Evolutionary conservation across 2,329 filamentous ascomycete genomes (phyloP).

Genomic region (Colletotrichum incanum): DNA sequence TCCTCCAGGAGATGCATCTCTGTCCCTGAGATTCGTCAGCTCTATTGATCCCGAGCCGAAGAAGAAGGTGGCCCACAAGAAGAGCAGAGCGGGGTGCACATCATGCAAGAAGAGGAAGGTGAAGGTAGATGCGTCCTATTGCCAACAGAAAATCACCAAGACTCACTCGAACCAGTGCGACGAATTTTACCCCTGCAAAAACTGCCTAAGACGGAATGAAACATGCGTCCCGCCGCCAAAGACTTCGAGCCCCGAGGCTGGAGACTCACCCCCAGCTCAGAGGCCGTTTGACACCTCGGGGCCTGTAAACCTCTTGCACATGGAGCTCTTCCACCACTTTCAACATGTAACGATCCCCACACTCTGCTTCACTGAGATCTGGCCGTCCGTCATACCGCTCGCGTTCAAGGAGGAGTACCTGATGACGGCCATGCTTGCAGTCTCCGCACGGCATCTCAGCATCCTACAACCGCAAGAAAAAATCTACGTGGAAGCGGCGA

Average conservation of each 20-base stretch:
- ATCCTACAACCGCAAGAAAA: slow-evolving; percentile 35
- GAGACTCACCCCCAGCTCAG: not conserved
- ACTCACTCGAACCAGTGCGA: slow-evolving; percentile 47
- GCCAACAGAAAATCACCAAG: not conserved
- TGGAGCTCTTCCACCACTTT: slow-evolving; percentile 53
- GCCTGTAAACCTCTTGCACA: slow-evolving; percentile 49
- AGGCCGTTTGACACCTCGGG: slow-evolving; percentile 1
- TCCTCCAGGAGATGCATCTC: not conserved
- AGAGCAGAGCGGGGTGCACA: slow-evolving; percentile 49
- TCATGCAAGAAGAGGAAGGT: slow-evolving; percentile 50
- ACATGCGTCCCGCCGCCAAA: slow-evolving; percentile 17
- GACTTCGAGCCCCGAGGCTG: slow-evolving; percentile 19
- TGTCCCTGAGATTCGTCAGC: slow-evolving; percentile 17
- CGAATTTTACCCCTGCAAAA: slow-evolving; percentile 48
- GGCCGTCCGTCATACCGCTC: slow-evolving; percentile 48
- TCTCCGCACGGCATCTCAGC: slow-evolving; percentile 46
- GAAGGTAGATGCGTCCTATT: slow-evolving; percentile 46
- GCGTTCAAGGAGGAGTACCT: slow-evolving; percentile 51
- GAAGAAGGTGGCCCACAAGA: slow-evolving; percentile 47
- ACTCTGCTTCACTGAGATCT: slow-evolving; percentile 49
- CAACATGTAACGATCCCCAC: slow-evolving; percentile 47
- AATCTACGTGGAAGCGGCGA: slow-evolving; percentile 46
- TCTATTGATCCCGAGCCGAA: slow-evolving; percentile 6
- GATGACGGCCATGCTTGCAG: slow-evolving; percentile 47
- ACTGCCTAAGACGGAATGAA: slow-evolving; percentile 48